Evolutionary conservation across 805 yeast genomes (phyloP), one percentile per base, ranked within the genome.

Genomic region (Yamadazyma philogaea): DNA sequence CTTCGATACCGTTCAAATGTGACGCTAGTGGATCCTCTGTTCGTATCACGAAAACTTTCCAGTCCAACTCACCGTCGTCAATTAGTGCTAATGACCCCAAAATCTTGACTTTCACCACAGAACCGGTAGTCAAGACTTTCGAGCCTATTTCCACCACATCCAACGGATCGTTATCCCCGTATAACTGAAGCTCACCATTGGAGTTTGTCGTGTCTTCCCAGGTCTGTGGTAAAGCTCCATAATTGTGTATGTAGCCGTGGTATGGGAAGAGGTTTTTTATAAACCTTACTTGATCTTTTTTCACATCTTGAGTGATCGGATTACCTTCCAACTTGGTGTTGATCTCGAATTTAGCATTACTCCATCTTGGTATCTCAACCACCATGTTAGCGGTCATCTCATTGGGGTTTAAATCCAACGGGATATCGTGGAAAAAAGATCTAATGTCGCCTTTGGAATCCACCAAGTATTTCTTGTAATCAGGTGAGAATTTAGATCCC

Each of bases 41-140:
- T 56, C 88, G 90, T 54, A 93, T 83, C 53, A 83, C 96, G 60
- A 93, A 83, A 53, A 91, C 82, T 72, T 90, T 90, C 93, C 95
- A 86, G 64, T 86, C 93, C 52, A 88, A 77, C 66, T 86, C 93
- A 46, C 93, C 95, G 61, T 85, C 93, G 64, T 93, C 99, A 52
- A 93, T 81, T 52, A 93, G 74, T 24, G 98, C 98, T 82, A 93
- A 80, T 47, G 91, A 83, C 50, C 99, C 99, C 49, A 93, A 72
- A 17, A 89, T 91, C 71, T 90, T 90, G 48, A 90, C 98, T 66
- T 85, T 86, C 59, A 82, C 82, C 55, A 91, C 81, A 51, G 80
- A 81, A 44, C 95, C 95, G 8, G 83, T 77, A 59, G 73, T 65
- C 30, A 79, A 76, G 37, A 84, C 78, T 41, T 72, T 61, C 53